Evolutionary conservation across 2,329 filamentous ascomycete species (phyloP).

Genomic region (Neofusicoccum sp.): DNA sequence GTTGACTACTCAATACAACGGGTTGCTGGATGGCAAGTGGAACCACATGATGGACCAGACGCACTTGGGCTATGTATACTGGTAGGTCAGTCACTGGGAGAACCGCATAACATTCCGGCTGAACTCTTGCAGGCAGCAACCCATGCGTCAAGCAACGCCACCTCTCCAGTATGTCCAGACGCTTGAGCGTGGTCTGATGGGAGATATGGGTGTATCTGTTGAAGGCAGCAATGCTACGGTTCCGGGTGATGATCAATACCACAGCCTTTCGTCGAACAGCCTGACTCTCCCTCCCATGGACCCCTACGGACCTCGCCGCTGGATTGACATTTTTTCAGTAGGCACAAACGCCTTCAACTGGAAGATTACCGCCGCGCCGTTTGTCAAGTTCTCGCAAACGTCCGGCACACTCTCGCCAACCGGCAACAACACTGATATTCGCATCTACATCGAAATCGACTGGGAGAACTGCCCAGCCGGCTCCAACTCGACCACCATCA

Average conservation of each 20-base stretch:
- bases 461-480: conserved; percentile 29
- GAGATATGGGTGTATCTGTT: conserved; percentile 62
- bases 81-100: conserved; percentile 51
- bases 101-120: not conserved
- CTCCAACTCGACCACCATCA: conserved; percentile 30
- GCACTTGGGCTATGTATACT: conserved; percentile 41
- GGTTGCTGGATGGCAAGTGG: conserved; percentile 39
- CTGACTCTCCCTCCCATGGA: conserved; percentile 32
- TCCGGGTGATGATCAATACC: conserved; percentile 65
- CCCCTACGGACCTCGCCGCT: conserved; percentile 31
- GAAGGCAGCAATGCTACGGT: conserved; percentile 67
- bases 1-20: conserved; percentile 35
- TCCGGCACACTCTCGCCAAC: conserved; percentile 32
- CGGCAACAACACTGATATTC: conserved; percentile 30
- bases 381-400: conserved; percentile 34
- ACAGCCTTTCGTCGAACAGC: conserved; percentile 45
- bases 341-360: conserved; percentile 34
- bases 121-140: conserved; percentile 64
- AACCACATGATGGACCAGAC: conserved; percentile 41
- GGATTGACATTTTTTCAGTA: conserved; percentile 37
- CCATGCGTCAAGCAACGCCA: conserved; percentile 67
- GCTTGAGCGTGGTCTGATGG: conserved; percentile 57
- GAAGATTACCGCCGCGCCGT: conserved; percentile 38
- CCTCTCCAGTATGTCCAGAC: conserved; percentile 60
- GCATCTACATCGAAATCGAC: conserved; percentile 38